Evolutionary conservation across 768 basidiomycete species (phyloP), one percentile per base, ranked within the genome.

Genomic region (Agaricus subrufescens): DNA sequence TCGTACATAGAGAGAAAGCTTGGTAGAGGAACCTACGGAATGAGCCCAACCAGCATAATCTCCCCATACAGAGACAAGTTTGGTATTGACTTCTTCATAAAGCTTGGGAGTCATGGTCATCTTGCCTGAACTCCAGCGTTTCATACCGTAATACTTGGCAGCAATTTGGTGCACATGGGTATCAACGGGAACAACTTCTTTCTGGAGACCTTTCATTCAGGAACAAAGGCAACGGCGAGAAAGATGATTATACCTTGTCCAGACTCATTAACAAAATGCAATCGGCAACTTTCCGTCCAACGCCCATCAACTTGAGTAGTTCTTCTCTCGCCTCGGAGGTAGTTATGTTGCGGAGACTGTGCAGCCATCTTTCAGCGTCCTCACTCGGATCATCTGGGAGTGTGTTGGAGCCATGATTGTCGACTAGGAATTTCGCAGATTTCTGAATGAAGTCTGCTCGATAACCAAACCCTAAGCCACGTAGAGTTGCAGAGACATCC

Each of bases 201-300:
- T 78, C 92, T 96, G 62, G 23, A 44, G 9, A 12, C 12, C 27
- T 27, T 34, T 34, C 1, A 34, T 34, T 19, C 7, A 42, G 7
- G 40, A 42, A 14, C 15, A 19, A n/a, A 42, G 14, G 2, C 1
- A 40, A 42, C n/a, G 15, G 1, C 40, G 40, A 8, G 40, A 7
- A 2, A 12, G 9, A 42, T 42, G 40, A 42, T 42, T 9, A 7
- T 58, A 91, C 92, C 80, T 94, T 91, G 71, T 96, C 89, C 56
- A 95, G 67, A 64, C 91, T 91, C 94, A 98, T 96, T 14, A 98
- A 73, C 50, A 97, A 71, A 29, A 97, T 74, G 64, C 97, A 99
- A 66, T 99, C 97, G 2, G 96, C 96, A 0, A 99, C 97, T 67
- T 99, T 99, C 37, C 92, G 79, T 4, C 97, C 97, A 1, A 99